Conservation (phyloP, 2,329 filamentous ascomycete genomes). For the Penicillium sumatraense region DNA sequence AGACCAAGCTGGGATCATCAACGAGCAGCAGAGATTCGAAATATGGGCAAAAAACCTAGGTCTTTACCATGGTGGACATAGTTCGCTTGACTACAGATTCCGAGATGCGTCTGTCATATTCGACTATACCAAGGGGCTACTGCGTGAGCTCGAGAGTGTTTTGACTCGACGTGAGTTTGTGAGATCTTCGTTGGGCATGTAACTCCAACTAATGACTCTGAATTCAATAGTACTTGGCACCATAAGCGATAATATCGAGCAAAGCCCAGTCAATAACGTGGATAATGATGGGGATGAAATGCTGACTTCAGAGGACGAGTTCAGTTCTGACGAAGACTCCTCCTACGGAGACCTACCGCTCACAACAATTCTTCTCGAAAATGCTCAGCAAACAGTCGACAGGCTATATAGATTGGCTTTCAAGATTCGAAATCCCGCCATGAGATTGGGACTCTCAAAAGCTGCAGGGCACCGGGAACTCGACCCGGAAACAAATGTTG, state of each 20-base stretch:
- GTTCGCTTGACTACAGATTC: neutral
- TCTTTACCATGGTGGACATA: neutral
- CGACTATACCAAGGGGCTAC: neutral
- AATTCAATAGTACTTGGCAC: too few relatives aligned
- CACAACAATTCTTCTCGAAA: too few relatives aligned
- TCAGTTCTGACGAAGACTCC: neutral
- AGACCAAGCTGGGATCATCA: neutral
- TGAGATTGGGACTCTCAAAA: neutral
- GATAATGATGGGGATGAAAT: too few relatives aligned
- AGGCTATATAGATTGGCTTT: neutral
- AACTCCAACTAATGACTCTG: too few relatives aligned
- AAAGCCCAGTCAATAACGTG: too few relatives aligned
- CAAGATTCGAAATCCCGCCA: neutral
- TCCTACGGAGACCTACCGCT: neutral
- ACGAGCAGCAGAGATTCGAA: neutral
- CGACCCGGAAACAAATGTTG: neutral
- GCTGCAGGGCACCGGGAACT: neutral
- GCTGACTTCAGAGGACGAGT: too few relatives aligned
- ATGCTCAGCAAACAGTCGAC: too few relatives aligned
- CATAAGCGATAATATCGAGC: too few relatives aligned
- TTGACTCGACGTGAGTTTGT: neutral
- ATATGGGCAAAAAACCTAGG: constrained; percentile 1
- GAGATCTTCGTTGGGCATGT: neutral
- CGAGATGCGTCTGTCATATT: neutral
- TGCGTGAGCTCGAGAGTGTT: neutral